Percentiles rank a stretch among this genome's conserved stretches.
These are phyloP conservation scores for Backusella psychrophila DNA, from an alignment of 192 early-diverging fungal genomes.

Conservation along the genomic window DNA sequence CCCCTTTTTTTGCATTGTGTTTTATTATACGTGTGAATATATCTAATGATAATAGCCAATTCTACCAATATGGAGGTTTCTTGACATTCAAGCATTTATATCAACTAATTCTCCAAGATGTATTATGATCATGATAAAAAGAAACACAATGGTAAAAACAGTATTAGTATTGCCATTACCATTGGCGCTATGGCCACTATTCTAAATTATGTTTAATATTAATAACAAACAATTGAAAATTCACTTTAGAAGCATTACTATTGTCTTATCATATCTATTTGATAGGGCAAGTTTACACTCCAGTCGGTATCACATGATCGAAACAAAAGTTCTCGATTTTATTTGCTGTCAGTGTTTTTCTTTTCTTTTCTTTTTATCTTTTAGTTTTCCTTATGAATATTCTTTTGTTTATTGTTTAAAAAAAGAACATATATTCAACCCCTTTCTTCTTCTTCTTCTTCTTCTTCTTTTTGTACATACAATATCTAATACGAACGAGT, in stretches of 20 bases:
- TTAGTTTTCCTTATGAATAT: background rate
- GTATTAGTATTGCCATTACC: background rate
- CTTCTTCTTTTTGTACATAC: constrained; percentile 5
- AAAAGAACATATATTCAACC: background rate
- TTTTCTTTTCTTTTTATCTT: background rate
- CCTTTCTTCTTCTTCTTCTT: background rate
- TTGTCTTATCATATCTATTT: background rate
- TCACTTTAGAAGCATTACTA: background rate
- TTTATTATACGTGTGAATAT: background rate
- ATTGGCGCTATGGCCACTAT: background rate
- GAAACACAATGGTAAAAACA: background rate
- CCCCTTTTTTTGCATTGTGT: background rate
- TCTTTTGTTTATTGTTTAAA: background rate
- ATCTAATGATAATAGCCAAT: background rate
- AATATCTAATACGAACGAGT: background rate
- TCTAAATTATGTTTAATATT: background rate
- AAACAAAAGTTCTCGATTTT: background rate
- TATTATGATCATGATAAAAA: background rate
- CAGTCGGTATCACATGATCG: background rate
- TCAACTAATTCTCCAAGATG: background rate
- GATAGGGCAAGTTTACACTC: background rate
- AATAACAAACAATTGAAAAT: background rate
- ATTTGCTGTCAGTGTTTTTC: background rate
- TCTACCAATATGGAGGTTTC: background rate
- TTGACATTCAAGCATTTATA: background rate